phyloP scores from a whole-genome alignment of 441 rosid species.

The Manihot esculenta region DNA sequence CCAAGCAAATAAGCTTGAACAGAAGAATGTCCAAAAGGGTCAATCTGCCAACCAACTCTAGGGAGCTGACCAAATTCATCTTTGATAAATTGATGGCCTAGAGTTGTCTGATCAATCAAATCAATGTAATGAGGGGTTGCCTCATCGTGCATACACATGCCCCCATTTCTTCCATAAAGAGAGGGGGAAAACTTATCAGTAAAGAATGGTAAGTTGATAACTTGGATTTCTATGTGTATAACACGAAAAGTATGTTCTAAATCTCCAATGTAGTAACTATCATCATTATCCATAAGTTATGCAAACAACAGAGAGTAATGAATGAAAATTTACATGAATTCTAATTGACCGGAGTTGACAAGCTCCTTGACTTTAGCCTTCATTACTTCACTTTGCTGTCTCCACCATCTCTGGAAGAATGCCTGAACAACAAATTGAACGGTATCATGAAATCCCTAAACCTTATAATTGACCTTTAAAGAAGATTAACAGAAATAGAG shows the following conservation, averaged over 20 bases:
- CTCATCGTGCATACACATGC: conserved; percentile 96
- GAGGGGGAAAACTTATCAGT: conserved; percentile 5
- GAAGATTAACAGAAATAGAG: background rate
- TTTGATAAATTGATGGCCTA: conserved; percentile 77
- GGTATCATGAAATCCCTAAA: background rate
- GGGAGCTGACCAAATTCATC: conserved; percentile 81
- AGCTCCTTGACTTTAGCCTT: conserved; percentile 59
- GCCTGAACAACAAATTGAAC: conserved; percentile 45
- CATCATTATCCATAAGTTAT: background rate
- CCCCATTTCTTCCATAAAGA: conserved; percentile 68
- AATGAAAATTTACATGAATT: conserved; percentile 57
- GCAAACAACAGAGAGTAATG: background rate
- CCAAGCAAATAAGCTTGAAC: conserved; percentile 95
- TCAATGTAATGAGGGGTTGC: conserved; percentile 90
- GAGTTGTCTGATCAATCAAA: conserved; percentile 96
- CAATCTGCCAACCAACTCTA: conserved; percentile 97
- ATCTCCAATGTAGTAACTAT: background rate
- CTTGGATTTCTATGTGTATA: background rate
- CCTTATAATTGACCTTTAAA: too few relatives aligned
- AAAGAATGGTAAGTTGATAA: conserved; percentile 3
- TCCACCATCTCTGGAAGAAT: conserved; percentile 98
- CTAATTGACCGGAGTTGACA: conserved; percentile 83
- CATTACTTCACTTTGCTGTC: conserved; percentile 66
- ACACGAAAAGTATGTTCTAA: background rate
- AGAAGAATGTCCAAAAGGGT: conserved; percentile 96